These are phyloP conservation scores for Aspergillus tamarii DNA, from an alignment of 2,329 filamentous ascomycete species.

Conservation along the genomic window DNA sequence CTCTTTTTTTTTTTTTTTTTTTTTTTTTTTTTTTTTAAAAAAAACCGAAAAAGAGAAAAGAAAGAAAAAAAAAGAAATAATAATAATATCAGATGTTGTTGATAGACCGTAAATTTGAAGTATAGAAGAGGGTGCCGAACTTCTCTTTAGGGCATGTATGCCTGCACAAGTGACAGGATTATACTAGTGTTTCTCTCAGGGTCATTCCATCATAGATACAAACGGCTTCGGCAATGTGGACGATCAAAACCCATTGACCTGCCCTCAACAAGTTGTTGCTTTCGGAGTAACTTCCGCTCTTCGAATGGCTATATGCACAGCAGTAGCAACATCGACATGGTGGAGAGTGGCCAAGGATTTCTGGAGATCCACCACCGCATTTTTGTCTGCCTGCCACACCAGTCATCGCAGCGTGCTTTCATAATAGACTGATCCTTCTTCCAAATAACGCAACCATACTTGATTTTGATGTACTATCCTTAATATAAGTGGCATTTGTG, in stretches of 20 bases:
- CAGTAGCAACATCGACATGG: neutral
- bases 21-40: too few relatives aligned
- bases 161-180: neutral
- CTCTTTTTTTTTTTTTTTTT: too few relatives aligned
- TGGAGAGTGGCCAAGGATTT: neutral
- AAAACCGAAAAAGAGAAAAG: too few relatives aligned
- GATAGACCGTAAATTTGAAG: neutral
- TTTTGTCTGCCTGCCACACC: neutral
- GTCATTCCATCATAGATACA: neutral
- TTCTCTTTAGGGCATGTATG: neutral
- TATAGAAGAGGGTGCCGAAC: neutral
- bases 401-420: neutral
- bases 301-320: neutral
- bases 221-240: too few relatives aligned
- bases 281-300: neutral
- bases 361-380: neutral
- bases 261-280: neutral
- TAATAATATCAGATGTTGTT: neutral
- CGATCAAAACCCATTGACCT: too few relatives aligned
- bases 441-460: neutral
- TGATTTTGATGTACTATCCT: neutral
- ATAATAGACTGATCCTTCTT: neutral
- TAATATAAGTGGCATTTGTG: neutral
- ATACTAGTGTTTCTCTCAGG: neutral
- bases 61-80: too few relatives aligned